phyloP scores from a whole-genome alignment of 106 monocot genomes.

The Dendrobium catenatum region DNA sequence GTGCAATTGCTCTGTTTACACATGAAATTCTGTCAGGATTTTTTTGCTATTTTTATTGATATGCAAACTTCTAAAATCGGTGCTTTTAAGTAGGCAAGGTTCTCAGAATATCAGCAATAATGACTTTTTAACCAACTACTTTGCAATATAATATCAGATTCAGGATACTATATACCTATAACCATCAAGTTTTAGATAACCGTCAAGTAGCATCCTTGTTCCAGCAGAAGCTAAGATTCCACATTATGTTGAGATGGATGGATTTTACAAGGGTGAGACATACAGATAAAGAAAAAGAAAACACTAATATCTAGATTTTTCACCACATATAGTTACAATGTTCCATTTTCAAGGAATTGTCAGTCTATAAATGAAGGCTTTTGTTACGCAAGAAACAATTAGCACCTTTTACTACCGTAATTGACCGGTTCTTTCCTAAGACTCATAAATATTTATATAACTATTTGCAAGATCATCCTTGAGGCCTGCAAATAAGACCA shows the following conservation, averaged over 20 bases:
- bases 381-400: not conserved
- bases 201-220: not conserved
- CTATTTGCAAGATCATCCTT: not conserved
- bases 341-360: not conserved
- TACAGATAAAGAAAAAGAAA: not conserved
- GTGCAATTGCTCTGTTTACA: constrained; percentile 76
- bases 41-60: not conserved
- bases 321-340: not conserved
- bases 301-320: not conserved
- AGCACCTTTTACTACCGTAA: not conserved
- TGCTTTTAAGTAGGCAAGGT: not conserved
- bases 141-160: not conserved
- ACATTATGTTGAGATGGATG: not conserved
- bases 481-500: not conserved
- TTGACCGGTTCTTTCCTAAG: not conserved
- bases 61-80: constrained; percentile 3
- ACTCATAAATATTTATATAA: not conserved
- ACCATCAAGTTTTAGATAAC: not conserved
- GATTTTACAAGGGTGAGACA: not conserved
- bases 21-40: not conserved
- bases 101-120: constrained; percentile 1
- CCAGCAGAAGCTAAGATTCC: not conserved
- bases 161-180: not conserved
- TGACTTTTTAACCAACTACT: not conserved
- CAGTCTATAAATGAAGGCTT: not conserved